Conservation (phyloP, 225 moss, liverwort and hornwort genomes). For the Antitrichia curtipendula region DNA sequence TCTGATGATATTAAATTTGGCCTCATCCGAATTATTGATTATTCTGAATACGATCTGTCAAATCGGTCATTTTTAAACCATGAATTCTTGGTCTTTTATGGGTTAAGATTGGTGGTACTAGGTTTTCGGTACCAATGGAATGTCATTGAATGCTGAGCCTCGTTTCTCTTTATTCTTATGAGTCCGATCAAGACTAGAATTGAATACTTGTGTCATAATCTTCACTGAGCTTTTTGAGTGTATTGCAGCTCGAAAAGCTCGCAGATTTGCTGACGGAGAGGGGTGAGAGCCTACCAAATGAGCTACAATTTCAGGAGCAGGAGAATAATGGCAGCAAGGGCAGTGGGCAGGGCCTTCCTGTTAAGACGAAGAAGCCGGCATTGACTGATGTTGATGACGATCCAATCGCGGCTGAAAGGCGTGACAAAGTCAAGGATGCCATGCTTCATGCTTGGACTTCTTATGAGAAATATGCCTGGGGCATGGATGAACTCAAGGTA, state of each 20-base stretch:
- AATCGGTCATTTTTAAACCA: neutral
- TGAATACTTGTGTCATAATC: neutral
- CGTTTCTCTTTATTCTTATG: neutral
- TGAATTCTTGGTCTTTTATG: neutral
- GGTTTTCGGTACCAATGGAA: neutral
- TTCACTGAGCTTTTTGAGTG: neutral
- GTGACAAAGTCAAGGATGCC: conserved; percentile 83
- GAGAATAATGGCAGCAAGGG: neutral
- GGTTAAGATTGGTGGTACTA: neutral
- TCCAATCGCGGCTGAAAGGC: conserved; percentile 55
- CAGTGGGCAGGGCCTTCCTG: neutral
- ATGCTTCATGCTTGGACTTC: conserved; percentile 95
- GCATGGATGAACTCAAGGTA: conserved; percentile 82
- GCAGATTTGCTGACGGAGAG: conserved; percentile 20
- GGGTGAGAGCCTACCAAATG: conserved; percentile 25
- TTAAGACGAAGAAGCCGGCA: neutral
- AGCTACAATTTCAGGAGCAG: conserved; percentile 7
- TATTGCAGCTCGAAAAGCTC: conserved; percentile 25
- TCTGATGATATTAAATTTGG: neutral
- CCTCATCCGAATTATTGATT: neutral
- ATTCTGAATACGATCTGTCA: neutral
- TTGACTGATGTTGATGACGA: conserved; percentile 46
- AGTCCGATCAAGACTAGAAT: neutral
- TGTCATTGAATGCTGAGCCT: neutral
- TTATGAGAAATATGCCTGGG: conserved; percentile 94